phyloP scores from a whole-genome alignment of 768 basidiomycete species.

The Aureoboletus auriporus region DNA sequence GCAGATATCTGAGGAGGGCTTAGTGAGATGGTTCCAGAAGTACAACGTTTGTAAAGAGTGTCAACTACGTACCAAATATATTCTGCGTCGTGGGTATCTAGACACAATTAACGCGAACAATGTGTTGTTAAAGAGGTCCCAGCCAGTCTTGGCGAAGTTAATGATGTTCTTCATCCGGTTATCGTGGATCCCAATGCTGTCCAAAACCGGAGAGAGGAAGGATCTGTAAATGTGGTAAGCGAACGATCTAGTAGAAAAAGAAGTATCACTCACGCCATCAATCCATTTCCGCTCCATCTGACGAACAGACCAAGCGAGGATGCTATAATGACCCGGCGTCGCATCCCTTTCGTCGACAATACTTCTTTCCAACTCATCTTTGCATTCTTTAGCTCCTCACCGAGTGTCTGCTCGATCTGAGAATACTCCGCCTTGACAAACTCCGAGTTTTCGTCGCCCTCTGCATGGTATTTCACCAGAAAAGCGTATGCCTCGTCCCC shows the following conservation, averaged over 20 bases:
- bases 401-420: constrained; percentile 53
- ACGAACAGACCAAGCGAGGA: constrained; percentile 3
- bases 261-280: constrained; percentile 4
- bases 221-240: neutral
- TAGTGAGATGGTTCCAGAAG: neutral
- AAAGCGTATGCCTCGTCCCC: constrained; percentile 43
- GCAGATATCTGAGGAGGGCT: neutral
- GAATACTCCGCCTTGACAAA: constrained; percentile 45
- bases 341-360: constrained; percentile 10
- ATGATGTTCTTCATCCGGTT: constrained; percentile 1
- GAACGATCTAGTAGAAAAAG: too few relatives aligned
- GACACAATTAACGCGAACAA: neutral
- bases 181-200: too few relatives aligned
- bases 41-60: neutral
- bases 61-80: neutral
- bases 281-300: constrained; percentile 9
- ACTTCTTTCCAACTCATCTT: neutral
- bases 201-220: neutral
- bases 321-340: constrained; percentile 4
- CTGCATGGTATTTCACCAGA: constrained; percentile 56
- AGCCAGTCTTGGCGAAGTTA: neutral
- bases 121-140: neutral
- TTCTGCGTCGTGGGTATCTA: constrained; percentile 4
- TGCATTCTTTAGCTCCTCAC: constrained; percentile 16
- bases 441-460: constrained; percentile 38